A percentile compares a stretch with the other conserved stretches of the same genome.
Conservation (phyloP, 305 asterid species). For the Solanum aculeatissimum region DNA sequence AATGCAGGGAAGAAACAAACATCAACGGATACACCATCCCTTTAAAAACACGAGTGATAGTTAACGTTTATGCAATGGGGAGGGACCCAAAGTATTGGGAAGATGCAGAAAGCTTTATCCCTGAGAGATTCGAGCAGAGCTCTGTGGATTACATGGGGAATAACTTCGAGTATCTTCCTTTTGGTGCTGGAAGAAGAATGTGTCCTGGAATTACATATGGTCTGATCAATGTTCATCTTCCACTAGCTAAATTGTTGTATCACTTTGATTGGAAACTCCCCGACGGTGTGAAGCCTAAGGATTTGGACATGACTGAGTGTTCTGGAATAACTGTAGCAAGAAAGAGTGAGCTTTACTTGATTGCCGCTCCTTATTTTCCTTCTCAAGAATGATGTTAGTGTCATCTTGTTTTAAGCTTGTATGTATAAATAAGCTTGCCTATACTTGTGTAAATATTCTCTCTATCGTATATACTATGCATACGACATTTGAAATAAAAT, state of each 20-base stretch:
- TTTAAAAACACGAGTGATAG: not conserved
- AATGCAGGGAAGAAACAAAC: not conserved
- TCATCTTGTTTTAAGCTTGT: too few species aligned
- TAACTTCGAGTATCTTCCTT: not conserved
- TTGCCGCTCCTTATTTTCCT: not conserved
- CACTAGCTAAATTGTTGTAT: not conserved
- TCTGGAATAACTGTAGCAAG: not conserved
- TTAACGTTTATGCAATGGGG: not conserved
- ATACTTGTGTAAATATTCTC: too few species aligned
- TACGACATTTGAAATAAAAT: too few species aligned
- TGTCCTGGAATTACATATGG: not conserved
- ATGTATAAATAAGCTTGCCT: too few species aligned
- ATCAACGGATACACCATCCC: not conserved
- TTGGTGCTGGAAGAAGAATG: not conserved
- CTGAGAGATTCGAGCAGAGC: not conserved
- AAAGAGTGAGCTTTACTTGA: not conserved
- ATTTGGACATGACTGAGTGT: not conserved
- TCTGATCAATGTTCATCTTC: not conserved
- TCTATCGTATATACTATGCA: too few species aligned
- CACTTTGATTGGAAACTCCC: not conserved
- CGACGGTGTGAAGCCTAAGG: not conserved
- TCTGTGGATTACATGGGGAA: not conserved
- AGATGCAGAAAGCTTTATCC: not conserved
- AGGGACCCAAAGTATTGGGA: not conserved
- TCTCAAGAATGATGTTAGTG: not conserved